phyloP scores from a whole-genome alignment of 768 basidiomycete genomes.

The Mycena maculata region DNA sequence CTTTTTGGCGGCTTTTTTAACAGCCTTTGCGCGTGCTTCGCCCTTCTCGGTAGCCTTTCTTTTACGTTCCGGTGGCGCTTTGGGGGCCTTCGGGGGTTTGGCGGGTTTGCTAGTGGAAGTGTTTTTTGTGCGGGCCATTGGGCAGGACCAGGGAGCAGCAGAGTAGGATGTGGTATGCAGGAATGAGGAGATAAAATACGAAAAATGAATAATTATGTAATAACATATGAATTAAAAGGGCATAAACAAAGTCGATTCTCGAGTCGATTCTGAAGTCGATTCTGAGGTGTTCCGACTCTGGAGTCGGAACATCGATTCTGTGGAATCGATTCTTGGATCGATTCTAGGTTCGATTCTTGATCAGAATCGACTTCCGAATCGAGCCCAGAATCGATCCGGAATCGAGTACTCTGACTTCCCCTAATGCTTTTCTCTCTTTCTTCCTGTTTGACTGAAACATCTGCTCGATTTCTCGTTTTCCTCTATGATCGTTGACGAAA shows the following conservation, averaged over 20 bases:
- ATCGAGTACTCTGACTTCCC: slow-evolving; percentile 15
- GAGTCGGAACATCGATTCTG: slow-evolving; percentile 13
- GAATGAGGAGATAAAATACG: no score
- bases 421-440: no score
- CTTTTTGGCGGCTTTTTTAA: background rate
- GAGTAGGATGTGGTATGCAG: background rate
- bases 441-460: no score
- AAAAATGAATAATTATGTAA: slow-evolving; percentile 2
- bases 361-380: background rate
- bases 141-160: background rate
- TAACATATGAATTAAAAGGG: no score
- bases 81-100: background rate
- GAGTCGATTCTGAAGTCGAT: background rate
- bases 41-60: background rate
- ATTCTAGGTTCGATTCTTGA: background rate
- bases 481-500: no score
- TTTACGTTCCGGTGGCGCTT: background rate
- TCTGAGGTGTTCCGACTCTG: slow-evolving; percentile 1
- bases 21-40: background rate
- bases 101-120: no score
- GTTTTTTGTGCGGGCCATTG: background rate
- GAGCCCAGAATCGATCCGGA: background rate
- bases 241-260: background rate
- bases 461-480: no score
- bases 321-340: background rate